Evolutionary conservation across 129 eudicot genomes (phyloP), one percentile per base, ranked within the genome.

Genomic region (Gnaphalium uliginosum): DNA sequence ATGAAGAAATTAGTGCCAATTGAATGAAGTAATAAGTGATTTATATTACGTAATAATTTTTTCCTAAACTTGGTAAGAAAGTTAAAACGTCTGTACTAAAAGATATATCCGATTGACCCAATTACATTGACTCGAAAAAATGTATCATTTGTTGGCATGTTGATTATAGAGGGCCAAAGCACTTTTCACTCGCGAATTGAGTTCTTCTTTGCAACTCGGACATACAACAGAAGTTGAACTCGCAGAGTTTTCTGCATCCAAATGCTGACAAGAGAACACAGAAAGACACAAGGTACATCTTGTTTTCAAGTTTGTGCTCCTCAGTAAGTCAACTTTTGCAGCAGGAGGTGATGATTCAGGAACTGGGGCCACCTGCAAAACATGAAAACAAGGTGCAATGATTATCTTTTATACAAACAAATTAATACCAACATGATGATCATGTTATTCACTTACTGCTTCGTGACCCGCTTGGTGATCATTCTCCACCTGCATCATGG

Each of bases 261-360:
- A 37, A 25, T 68, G 62, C 53, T 67, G 62, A 54, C 8, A 74
- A 19, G 46, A 51, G 61, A 79, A 79, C n/a, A 61, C 72, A 65
- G 15, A 35, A 65, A 35, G 78, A 66, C 83, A 79, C 68, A 46
- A 65, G n/a, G 66, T 54, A 27, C 78, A 79, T 54, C 83, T 79
- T 10, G 74, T 39, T 33, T 72, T 79, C 60, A 79, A 72, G 62
- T 65, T 41, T 37, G 5, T 22, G 10, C 43, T 37, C 11, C 43
- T 11, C 43, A 37, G 8, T 2, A 37, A 37, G 10, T 37, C 11
- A 37, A 8, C 10, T 1, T 29, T 73, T 26, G 50, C 73, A 24
- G 73, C 61, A n/a, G 33, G 50, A 58, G 22, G 4, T 27, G 71
- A 69, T 22, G 75, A 69, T 70, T n/a, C 41, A 5, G 62, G 53